Evolutionary conservation across 805 yeast species (phyloP), one percentile per base, ranked within the genome.

Genomic region (Metschnikowia henanensis): DNA sequence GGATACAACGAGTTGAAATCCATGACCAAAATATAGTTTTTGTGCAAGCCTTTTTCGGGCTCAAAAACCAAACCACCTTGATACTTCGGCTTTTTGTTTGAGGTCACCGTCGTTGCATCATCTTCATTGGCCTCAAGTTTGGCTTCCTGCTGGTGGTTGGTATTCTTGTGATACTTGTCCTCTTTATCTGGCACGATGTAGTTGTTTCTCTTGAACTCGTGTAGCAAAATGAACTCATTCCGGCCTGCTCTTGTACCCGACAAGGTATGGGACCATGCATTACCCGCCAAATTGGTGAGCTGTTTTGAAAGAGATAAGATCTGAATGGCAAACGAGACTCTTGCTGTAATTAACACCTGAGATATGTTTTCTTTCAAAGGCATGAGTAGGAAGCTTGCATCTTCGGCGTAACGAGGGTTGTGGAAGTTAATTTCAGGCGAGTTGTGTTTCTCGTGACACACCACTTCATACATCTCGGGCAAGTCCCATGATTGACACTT

Each of bases 1-100:
- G 99, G 99, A 61, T 94, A 94, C 69, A 94, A 77, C 37, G 97
- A 89, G 68, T 94, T 94, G 83, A 94, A 94, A 69, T 94, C 99
- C 98, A 94, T 91, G 18, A 94, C 99, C 50, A 94, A 68, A 3
- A 90, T 79, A 60, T 84, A 87, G 52, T 88, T 85, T 60, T 88
- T 89, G 61, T 92, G 96, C 31, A 94, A 71, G 2, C 99, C 99
- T 60, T 85, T 89, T 58, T 87, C 97, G 1, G 99, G 99, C 51
- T 94, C 99, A 64, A 94, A 88, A 23, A 94, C 99, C 52, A 89
- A 75, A 62, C 99, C 97, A 73, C 97, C 97, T 61, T 86, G 87
- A 61, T 70, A 89, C 59, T 87, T 87, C 15, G 89, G 83, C 60
- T 83, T 85, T 58, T 80, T 79, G 51, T 72, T 76, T 6, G 77